phyloP scores from a whole-genome alignment of 768 basidiomycete genomes.

The Hysterangium stoloniferum region DNA sequence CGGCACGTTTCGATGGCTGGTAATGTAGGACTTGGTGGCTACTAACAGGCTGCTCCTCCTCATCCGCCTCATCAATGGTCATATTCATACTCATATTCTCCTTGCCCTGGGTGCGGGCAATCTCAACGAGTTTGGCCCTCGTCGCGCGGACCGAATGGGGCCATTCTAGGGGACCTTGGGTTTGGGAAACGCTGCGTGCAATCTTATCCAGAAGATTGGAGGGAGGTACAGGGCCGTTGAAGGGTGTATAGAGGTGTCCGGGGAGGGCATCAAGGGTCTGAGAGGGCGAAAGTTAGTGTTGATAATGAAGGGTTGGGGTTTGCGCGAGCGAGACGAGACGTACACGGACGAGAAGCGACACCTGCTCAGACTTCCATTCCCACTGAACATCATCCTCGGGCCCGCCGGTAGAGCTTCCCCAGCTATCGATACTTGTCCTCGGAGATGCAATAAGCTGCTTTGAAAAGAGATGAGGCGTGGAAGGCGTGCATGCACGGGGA shows the following conservation, averaged over 20 bases:
- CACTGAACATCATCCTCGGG: slow-evolving; percentile 50
- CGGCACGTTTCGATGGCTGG: background rate
- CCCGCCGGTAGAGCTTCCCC: slow-evolving; percentile 74
- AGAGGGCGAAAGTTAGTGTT: slow-evolving; percentile 7
- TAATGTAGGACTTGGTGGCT: background rate
- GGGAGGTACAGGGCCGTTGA: slow-evolving; percentile 76
- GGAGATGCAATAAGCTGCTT: slow-evolving; percentile 34
- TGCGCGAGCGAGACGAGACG: slow-evolving; percentile 20
- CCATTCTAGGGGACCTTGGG: slow-evolving; percentile 74
- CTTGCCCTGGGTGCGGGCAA: slow-evolving; percentile 59
- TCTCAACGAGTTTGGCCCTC: slow-evolving; percentile 72
- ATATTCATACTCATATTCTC: slow-evolving; percentile 35
- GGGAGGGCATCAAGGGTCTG: slow-evolving; percentile 82
- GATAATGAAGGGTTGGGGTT: background rate
- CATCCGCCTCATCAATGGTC: slow-evolving; percentile 41
- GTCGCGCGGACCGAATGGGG: slow-evolving; percentile 77
- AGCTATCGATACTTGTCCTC: slow-evolving; percentile 74
- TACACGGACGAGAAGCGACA: slow-evolving; percentile 59
- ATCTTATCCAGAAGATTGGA: slow-evolving; percentile 84
- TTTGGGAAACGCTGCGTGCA: slow-evolving; percentile 65
- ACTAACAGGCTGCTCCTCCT: slow-evolving; percentile 10
- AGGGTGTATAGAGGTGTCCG: slow-evolving; percentile 77
- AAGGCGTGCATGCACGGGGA: slow-evolving; percentile 53
- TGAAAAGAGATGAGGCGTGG: slow-evolving; percentile 44
- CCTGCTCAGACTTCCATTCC: slow-evolving; percentile 72